Evolutionary conservation across 164 flowering plant genomes (phyloP), one percentile per base, ranked within the genome.

Genomic region (Vitis labrusca): DNA sequence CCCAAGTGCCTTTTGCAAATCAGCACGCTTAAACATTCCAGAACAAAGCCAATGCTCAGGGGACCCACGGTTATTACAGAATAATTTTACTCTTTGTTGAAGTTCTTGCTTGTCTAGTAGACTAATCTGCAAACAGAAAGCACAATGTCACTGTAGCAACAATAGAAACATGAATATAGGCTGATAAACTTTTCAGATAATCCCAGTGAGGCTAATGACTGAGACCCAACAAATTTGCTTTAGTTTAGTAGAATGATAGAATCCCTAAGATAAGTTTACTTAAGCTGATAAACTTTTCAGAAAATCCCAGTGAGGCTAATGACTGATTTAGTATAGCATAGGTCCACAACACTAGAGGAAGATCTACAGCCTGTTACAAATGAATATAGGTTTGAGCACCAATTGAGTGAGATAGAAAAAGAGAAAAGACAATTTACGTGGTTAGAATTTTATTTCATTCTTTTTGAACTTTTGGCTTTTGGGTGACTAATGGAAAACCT

Each of bases 1-100:
- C 52, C 99, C 99, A 72, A 93, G 88, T 63, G 98, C 94, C 77
- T 88, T 93, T 72, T 89, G 98, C 83, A 95, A 77, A 52, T 95
- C 99, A 72, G 66, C 78, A 57, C 98, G 91, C 81, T 90, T 91
- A 77, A 87, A 90, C 50, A 75, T 65, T 77, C 91, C 94, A 75
- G 87, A 13, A 59, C 71, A 78, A 70, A 85, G 82, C 99, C 98
- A 95, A 70, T 93, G 98, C 76, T 95, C 98, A 59, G 96, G 85
- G 27, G 83, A 89, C 15, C 93, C 97, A 74, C 91, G 93, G 69
- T 82, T 93, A 78, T 78, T 2, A 81, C 79, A 71, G 67, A 84
- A 95, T 12, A 82, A 23, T 65, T 90, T 90, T 66, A 93, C 84
- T 76, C 94, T 88, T 70, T 91, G 97, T 73, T 79, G 97, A 76